Evolutionary conservation across 495 filamentous ascomycete genomes (phyloP), one percentile per base, ranked within the genome.

Genomic region (Pyrenopolyporus hunteri): DNA sequence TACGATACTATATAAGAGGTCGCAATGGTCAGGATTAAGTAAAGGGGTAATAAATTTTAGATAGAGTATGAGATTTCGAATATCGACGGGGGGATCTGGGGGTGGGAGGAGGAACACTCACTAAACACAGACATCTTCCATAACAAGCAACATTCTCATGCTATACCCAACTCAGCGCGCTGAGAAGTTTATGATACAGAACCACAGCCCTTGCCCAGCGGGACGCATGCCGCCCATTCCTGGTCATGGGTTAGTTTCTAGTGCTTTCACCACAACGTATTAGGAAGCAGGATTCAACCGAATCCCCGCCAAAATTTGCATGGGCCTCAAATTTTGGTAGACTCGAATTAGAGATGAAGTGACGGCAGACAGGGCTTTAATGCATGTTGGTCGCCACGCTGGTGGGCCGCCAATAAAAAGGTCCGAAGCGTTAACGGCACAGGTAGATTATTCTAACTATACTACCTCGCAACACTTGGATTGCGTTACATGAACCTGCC

Each of bases 1-100:
- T 56, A 56, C 45, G 44, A 10, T 32, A 51, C n/a, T 55, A 43
- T 44, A 62, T 46, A 42, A 26, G 23, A 47, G 43, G 14, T 19
- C 28, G 19, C 20, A 39, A 57, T 32, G 25, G 35, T 44, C 37
- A 23, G 19, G 56, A 44, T 33, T 19, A 19, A 49, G 43, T 55
- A 54, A 62, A 25, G 42, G 36, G 58, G 42, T 22, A 20, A 14
- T 20, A 23, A 45, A 45, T 45, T 23, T 13, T 26, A 45, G 42
- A 45, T 45, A 28, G 42, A 45, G 22, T 45, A 45, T 45, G 42
- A 45, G 22, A 40, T 39, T 33, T 11, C 19, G 20, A 13, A 50
- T 22, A 40, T 9, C 26, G 28, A 35, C 28, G 13, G 19, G 28
- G 23, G 23, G 13, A 9, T 28, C 28, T 29, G 26, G n/a, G n/a